Evolutionary conservation across 768 basidiomycete genomes (phyloP).

Genomic region (Trametes elegans): DNA sequence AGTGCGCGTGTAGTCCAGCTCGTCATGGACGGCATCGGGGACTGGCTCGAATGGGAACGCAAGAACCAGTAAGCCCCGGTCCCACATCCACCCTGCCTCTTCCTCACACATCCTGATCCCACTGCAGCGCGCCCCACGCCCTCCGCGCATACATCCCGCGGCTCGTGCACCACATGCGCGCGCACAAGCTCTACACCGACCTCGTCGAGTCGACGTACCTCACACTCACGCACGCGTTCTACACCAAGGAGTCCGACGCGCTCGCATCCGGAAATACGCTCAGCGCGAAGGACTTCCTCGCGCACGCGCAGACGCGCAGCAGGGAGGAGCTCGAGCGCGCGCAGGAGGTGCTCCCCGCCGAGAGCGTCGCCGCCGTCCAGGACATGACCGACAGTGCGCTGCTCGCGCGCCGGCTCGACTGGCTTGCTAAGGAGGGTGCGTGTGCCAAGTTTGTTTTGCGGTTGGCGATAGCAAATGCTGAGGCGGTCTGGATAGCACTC

Average conservation of each 20-base stretch:
- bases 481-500: conserved; percentile 42
- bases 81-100: not conserved
- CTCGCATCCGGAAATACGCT: conserved; percentile 37
- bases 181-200: conserved; percentile 53
- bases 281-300: conserved; percentile 53
- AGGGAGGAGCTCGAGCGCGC: conserved; percentile 58
- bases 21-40: conserved; percentile 43
- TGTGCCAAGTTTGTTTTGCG: not conserved
- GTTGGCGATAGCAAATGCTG: not conserved
- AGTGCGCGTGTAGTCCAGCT: conserved; percentile 41
- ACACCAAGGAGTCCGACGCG: conserved; percentile 46
- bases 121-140: conserved; percentile 36
- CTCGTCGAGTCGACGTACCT: conserved; percentile 59
- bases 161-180: conserved; percentile 57
- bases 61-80: conserved; percentile 33
- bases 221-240: conserved; percentile 50
- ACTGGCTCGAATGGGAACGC: conserved; percentile 59
- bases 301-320: conserved; percentile 43
- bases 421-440: conserved; percentile 43
- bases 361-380: conserved; percentile 48
- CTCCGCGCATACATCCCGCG: conserved; percentile 41
- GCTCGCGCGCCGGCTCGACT: conserved; percentile 42
- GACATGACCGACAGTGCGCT: conserved; percentile 54
- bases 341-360: conserved; percentile 46
- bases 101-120: not conserved